Conservation (phyloP, 169 alveolate species). For the Cryptosporidium tyzzeri region DNA sequence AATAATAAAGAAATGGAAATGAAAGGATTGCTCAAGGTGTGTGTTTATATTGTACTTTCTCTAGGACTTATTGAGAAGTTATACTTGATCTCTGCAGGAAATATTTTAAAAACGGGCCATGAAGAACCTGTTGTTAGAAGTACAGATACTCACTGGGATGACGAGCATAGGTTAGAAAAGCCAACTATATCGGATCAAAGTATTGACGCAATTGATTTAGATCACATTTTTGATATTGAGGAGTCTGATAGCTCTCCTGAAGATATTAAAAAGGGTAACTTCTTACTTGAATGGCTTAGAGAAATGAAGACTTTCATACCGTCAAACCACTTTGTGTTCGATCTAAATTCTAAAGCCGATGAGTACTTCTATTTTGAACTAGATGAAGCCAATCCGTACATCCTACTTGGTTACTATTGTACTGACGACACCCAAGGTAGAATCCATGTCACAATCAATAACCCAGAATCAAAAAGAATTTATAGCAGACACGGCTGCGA, state of each 20-base stretch:
- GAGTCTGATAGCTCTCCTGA: constrained; percentile 19
- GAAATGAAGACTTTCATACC: constrained; percentile 51
- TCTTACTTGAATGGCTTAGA: constrained; percentile 65
- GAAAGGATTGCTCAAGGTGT: not conserved
- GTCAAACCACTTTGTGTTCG: constrained; percentile 45
- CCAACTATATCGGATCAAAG: constrained; percentile 1
- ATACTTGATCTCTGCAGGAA: not conserved
- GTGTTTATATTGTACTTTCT: constrained; percentile 12
- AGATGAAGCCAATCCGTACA: constrained; percentile 30
- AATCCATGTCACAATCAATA: constrained; percentile 57
- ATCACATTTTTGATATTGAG: constrained; percentile 14
- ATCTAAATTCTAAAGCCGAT: constrained; percentile 64
- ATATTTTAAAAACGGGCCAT: not conserved
- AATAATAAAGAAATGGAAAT: not conserved
- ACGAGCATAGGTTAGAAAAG: not conserved
- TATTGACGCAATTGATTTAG: constrained; percentile 6
- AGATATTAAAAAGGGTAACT: constrained; percentile 17
- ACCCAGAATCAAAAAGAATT: constrained; percentile 74
- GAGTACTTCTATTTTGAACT: constrained; percentile 66
- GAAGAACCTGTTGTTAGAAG: constrained; percentile 7
- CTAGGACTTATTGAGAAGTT: not conserved
- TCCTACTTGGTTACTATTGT: constrained; percentile 61
- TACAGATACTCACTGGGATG: not conserved
- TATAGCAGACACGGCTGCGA: constrained; percentile 64
- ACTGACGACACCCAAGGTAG: constrained; percentile 46